Percentiles rank a stretch among this genome's conserved stretches.
phyloP scores from a whole-genome alignment of 495 filamentous ascomycete genomes.

The Cudoniella acicularis region DNA sequence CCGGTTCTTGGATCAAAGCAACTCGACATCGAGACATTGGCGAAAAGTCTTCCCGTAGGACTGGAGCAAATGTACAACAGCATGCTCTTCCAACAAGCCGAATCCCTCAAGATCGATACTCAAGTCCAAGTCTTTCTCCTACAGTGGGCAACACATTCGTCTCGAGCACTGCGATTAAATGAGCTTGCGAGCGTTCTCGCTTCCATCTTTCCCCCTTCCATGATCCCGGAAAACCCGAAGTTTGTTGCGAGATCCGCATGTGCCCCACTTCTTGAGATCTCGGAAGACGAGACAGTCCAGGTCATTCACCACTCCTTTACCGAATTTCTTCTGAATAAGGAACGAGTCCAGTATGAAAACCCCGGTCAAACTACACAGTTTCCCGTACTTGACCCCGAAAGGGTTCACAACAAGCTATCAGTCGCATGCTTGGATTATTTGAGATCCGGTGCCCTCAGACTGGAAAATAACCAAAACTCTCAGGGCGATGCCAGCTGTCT shows the following conservation, averaged over 20 bases:
- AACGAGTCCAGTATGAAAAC: neutral
- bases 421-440: slow-evolving; percentile 5
- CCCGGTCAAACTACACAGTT: slow-evolving; percentile 1
- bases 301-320: slow-evolving; percentile 54
- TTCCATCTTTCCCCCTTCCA: neutral
- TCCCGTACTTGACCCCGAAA: neutral
- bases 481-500: neutral
- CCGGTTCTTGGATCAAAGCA: neutral
- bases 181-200: slow-evolving; percentile 38
- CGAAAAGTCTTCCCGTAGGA: slow-evolving; percentile 25
- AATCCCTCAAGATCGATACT: neutral
- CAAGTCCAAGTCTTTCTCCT: slow-evolving; percentile 11
- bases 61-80: slow-evolving; percentile 46
- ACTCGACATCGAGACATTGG: slow-evolving; percentile 2
- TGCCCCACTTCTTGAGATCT: slow-evolving; percentile 47
- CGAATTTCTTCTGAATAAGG: slow-evolving; percentile 36
- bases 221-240: neutral
- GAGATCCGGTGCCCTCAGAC: neutral
- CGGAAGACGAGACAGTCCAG: slow-evolving; percentile 44
- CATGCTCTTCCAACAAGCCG: slow-evolving; percentile 37
- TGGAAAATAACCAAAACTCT: neutral
- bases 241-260: slow-evolving; percentile 30
- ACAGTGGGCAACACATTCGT: slow-evolving; percentile 38
- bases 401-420: slow-evolving; percentile 3
- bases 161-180: slow-evolving; percentile 45